These are phyloP conservation scores for Alnus glutinosa DNA, from an alignment of 306 rosid genomes.

Conservation along the genomic window DNA sequence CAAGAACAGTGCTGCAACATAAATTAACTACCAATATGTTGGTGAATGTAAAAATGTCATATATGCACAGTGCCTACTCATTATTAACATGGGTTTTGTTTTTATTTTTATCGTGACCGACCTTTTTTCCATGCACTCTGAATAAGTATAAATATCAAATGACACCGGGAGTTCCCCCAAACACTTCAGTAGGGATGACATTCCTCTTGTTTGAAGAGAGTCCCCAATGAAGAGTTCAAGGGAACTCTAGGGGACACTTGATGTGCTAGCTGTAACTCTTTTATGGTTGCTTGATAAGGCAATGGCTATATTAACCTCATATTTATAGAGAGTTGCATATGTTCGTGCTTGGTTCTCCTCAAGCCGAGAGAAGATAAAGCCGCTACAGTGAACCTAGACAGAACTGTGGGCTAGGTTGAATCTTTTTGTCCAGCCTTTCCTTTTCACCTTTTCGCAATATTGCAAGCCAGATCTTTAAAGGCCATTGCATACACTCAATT, in stretches of 20 bases:
- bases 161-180: conserved; percentile 30
- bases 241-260: conserved; percentile 29
- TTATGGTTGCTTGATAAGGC: neutral
- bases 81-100: too few species aligned
- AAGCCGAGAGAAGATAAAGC: neutral
- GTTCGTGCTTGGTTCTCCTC: neutral
- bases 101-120: too few species aligned
- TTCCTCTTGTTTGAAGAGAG: neutral
- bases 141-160: conserved; percentile 9
- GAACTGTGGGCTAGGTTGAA: conserved; percentile 23
- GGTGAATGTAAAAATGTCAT: too few species aligned
- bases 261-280: neutral
- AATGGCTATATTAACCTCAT: neutral
- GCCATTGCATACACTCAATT: conserved; percentile 9
- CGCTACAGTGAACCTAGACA: conserved; percentile 46
- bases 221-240: conserved; percentile 20
- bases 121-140: too few species aligned
- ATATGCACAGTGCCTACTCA: too few species aligned
- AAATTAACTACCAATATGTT: too few species aligned
- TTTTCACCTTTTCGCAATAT: conserved; percentile 18
- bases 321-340: conserved; percentile 1
- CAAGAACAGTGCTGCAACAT: neutral
- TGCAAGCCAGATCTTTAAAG: conserved; percentile 23
- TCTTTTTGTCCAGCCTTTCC: neutral
- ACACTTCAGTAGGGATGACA: conserved; percentile 16